Conservation (phyloP, 2,329 filamentous ascomycete species). For the Penicillium glabrum region DNA sequence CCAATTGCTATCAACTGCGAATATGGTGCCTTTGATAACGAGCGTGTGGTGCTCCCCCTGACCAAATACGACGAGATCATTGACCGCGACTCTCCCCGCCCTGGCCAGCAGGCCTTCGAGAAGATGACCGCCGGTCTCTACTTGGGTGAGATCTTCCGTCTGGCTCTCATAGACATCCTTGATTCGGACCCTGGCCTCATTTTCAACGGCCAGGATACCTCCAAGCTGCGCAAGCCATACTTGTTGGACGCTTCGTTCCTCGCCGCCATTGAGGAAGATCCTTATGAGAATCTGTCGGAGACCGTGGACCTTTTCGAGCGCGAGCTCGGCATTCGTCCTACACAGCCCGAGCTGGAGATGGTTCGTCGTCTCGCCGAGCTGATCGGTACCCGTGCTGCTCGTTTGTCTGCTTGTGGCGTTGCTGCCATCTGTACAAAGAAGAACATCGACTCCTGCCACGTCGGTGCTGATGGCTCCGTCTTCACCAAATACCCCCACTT, state of each 20-base stretch:
- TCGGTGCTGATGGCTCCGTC: slow-evolving; percentile 93
- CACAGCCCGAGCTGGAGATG: slow-evolving; percentile 79
- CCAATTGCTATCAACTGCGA: slow-evolving; percentile 98
- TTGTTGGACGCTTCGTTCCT: slow-evolving; percentile 91
- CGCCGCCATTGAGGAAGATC: slow-evolving; percentile 89
- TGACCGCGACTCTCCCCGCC: slow-evolving; percentile 87
- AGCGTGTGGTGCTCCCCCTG: slow-evolving; percentile 80
- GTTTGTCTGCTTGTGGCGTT: slow-evolving; percentile 90
- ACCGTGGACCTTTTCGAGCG: slow-evolving; percentile 78
- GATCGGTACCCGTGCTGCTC: slow-evolving; percentile 90
- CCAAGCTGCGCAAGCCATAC: slow-evolving; percentile 80
- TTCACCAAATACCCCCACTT: slow-evolving; percentile 99
- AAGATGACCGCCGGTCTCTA: slow-evolving; percentile 98
- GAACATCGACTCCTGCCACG: slow-evolving; percentile 80
- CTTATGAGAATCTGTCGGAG: slow-evolving; percentile 91
- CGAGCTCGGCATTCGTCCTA: slow-evolving; percentile 70
- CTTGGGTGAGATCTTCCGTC: slow-evolving; percentile 89
- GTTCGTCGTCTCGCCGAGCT: slow-evolving; percentile 86
- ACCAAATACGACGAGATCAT: slow-evolving; percentile 85
- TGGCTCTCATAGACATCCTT: slow-evolving; percentile 81
- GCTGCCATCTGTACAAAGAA: slow-evolving; percentile 98
- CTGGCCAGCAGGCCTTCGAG: slow-evolving; percentile 92
- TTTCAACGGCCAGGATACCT: slow-evolving; percentile 80
- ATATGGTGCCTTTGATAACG: slow-evolving; percentile 95
- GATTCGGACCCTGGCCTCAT: slow-evolving; percentile 73